phyloP scores from a whole-genome alignment of 805 yeast species.

The Suhomyces vadensis region DNA sequence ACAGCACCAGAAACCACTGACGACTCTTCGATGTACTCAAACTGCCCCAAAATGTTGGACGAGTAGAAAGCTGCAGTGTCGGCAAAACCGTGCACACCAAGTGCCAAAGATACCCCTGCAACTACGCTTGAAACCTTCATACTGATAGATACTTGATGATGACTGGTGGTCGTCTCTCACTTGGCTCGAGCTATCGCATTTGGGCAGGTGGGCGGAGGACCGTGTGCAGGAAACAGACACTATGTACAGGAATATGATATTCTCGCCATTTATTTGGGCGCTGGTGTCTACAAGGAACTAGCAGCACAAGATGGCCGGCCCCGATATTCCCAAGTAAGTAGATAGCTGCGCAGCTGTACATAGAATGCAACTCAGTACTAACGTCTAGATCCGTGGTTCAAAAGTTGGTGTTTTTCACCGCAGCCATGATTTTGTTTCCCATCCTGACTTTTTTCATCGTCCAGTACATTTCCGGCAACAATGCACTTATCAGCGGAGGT shows the following conservation, averaged over 20 bases:
- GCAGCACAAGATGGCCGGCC: slow-evolving; percentile 11
- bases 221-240: no score
- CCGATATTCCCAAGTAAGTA: slow-evolving; percentile 18
- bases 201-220: no score
- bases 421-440: slow-evolving; percentile 72
- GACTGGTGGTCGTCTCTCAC: no score
- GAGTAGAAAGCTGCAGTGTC: slow-evolving; percentile 27
- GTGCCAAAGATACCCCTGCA: slow-evolving; percentile 12
- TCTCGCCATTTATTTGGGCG: no score
- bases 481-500: slow-evolving; percentile 73
- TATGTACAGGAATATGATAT: no score
- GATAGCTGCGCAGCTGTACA: no score
- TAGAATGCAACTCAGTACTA: background rate
- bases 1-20: slow-evolving; percentile 18
- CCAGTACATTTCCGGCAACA: slow-evolving; percentile 48
- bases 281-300: no score
- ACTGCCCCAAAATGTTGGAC: slow-evolving; percentile 12
- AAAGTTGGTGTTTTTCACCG: slow-evolving; percentile 73
- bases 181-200: no score
- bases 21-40: slow-evolving; percentile 25
- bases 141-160: background rate
- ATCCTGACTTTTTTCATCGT: slow-evolving; percentile 58
- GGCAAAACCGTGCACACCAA: slow-evolving; percentile 21
- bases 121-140: slow-evolving; percentile 13
- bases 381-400: slow-evolving; percentile 56